Evolutionary conservation across 331 rosid species (phyloP).

Genomic region (Arachis monticola): DNA sequence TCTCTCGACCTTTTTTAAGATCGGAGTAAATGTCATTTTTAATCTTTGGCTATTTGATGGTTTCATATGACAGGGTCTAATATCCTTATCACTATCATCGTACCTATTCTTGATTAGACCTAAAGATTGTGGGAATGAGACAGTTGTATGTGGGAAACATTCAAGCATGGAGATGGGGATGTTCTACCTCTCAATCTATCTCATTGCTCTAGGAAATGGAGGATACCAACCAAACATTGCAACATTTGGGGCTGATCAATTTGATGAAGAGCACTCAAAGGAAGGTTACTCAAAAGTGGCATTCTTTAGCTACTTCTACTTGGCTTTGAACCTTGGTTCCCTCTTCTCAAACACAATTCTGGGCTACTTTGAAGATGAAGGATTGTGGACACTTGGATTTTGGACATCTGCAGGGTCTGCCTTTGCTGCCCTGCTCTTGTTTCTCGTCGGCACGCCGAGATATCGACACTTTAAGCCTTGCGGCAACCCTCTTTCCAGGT

Average conservation of each 20-base stretch:
- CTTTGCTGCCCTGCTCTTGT: constrained; percentile 66
- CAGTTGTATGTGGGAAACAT: constrained; percentile 56
- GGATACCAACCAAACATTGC: constrained; percentile 92
- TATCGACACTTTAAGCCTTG: constrained; percentile 77
- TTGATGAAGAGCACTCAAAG: constrained; percentile 66
- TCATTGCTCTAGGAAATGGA: constrained; percentile 86
- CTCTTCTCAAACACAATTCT: constrained; percentile 90
- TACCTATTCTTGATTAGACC: constrained; percentile 69
- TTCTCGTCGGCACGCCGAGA: constrained; percentile 71
- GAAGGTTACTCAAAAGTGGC: constrained; percentile 77
- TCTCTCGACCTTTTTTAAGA: too few species aligned
- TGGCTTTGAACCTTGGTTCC: constrained; percentile 85
- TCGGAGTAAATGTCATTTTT: too few species aligned
- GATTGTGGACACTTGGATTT: constrained; percentile 82
- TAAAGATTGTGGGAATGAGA: constrained; percentile 72
- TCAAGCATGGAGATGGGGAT: constrained; percentile 57
- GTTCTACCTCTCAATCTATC: constrained; percentile 82
- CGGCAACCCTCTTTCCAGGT: constrained; percentile 84
- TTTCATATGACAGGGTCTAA: constrained; percentile 48
- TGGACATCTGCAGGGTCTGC: constrained; percentile 83
- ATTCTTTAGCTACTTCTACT: constrained; percentile 91
- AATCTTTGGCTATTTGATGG: not conserved
- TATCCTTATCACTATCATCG: constrained; percentile 49
- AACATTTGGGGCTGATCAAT: constrained; percentile 93
- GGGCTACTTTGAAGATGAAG: constrained; percentile 79